These are phyloP conservation scores for Coprinopsis marcescibilis DNA, from an alignment of 768 basidiomycete genomes.

Conservation along the genomic window DNA sequence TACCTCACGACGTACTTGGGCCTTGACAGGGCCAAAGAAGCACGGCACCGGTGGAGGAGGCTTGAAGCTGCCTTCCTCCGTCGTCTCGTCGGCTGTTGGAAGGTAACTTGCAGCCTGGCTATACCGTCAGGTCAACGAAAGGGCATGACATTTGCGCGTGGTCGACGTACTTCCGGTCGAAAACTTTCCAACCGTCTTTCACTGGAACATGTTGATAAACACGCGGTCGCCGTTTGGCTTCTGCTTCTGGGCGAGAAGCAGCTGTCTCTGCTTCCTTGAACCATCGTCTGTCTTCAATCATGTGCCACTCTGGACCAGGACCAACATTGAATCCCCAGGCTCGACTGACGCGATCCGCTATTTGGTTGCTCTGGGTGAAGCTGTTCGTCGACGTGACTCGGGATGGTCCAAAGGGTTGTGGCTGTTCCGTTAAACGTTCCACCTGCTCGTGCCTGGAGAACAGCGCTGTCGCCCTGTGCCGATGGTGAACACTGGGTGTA, in stretches of 20 bases:
- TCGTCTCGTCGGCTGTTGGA: conserved; percentile 46
- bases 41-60: conserved; percentile 55
- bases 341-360: conserved; percentile 57
- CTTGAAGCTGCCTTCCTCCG: conserved; percentile 43
- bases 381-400: conserved; percentile 45
- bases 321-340: conserved; percentile 74
- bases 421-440: conserved; percentile 51
- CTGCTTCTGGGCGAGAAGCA: conserved; percentile 32
- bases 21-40: conserved; percentile 57
- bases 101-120: conserved; percentile 58
- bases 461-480: conserved; percentile 64
- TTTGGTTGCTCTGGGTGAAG: conserved; percentile 41
- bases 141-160: conserved; percentile 10
- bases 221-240: conserved; percentile 50
- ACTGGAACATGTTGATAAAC: conserved; percentile 46
- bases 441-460: conserved; percentile 45
- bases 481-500: conserved; percentile 62
- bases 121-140: not conserved
- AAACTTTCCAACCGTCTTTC: conserved; percentile 38
- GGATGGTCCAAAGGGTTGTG: conserved; percentile 43
- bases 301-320: conserved; percentile 72
- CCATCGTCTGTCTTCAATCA: conserved; percentile 73
- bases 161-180: conserved; percentile 43
- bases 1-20: conserved; percentile 45
- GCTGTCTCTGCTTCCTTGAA: conserved; percentile 54